Conservation (phyloP, 2,329 filamentous ascomycete species). For the Penicillium concentricum region DNA sequence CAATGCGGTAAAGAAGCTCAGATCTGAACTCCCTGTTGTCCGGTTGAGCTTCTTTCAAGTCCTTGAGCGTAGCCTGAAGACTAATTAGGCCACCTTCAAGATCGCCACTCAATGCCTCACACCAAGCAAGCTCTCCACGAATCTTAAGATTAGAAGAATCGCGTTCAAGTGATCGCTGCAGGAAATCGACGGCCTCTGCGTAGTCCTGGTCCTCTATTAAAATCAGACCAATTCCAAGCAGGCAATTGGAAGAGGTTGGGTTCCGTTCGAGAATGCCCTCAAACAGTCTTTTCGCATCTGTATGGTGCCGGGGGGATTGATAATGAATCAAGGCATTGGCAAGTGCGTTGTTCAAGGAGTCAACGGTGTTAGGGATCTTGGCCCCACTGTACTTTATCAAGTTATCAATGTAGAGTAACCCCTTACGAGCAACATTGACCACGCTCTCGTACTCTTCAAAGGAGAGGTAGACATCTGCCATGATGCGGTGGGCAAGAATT, state of each 20-base stretch:
- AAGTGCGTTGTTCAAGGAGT: conserved; percentile 73
- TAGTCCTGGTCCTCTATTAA: conserved; percentile 93
- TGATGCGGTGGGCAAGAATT: conserved; percentile 76
- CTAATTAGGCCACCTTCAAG: conserved; percentile 66
- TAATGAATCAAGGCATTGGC: conserved; percentile 88
- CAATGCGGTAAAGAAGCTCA: conserved; percentile 82
- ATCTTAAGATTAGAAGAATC: conserved; percentile 75
- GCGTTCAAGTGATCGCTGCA: conserved; percentile 71
- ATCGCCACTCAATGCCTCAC: conserved; percentile 78
- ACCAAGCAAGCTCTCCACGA: conserved; percentile 86
- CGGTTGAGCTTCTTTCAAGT: conserved; percentile 62
- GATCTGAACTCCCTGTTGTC: conserved; percentile 71
- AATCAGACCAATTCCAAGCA: conserved; percentile 88
- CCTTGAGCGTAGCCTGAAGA: conserved; percentile 66
- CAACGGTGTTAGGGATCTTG: conserved; percentile 65
- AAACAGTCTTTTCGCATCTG: conserved; percentile 83
- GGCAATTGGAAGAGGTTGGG: conserved; percentile 70
- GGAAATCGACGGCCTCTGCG: conserved; percentile 73
- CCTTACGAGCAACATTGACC: conserved; percentile 76
- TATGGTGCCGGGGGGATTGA: conserved; percentile 84
- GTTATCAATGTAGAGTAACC: conserved; percentile 58
- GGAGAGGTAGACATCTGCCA: conserved; percentile 78
- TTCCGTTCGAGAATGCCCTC: conserved; percentile 76
- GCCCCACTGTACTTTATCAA: conserved; percentile 69
- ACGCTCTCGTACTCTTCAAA: conserved; percentile 82